Conservation (phyloP, 2,329 filamentous ascomycete species). For the Simplicillium aogashimaense region DNA sequence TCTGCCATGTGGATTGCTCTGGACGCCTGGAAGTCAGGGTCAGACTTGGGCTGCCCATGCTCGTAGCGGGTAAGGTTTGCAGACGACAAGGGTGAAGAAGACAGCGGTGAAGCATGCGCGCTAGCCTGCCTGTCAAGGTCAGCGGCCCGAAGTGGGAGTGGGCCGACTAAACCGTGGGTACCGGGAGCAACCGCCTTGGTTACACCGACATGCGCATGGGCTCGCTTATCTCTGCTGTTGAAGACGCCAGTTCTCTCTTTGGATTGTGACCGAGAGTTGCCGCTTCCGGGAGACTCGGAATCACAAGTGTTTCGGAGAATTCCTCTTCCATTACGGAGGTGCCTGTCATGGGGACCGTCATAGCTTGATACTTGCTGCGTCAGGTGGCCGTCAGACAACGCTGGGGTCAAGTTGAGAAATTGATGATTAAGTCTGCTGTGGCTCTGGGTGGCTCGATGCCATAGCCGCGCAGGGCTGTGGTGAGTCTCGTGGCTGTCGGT, state of each 20-base stretch:
- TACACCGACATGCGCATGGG: constrained; percentile 52
- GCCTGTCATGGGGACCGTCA: constrained; percentile 19
- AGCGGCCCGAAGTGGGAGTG: neutral
- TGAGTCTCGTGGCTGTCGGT: neutral
- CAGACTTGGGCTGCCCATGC: constrained; percentile 32
- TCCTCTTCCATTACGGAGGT: neutral
- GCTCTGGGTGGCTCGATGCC: constrained; percentile 31
- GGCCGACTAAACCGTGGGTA: constrained; percentile 26
- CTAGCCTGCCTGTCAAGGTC: constrained; percentile 3
- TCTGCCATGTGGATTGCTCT: constrained; percentile 9
- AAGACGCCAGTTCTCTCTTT: constrained; percentile 50
- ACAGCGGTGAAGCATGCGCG: neutral
- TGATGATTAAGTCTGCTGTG: constrained; percentile 32
- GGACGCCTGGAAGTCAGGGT: constrained; percentile 27
- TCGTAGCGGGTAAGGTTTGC: constrained; percentile 21
- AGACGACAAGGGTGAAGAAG: constrained; percentile 4
- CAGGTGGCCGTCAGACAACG: constrained; percentile 1
- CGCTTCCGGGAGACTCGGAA: constrained; percentile 27
- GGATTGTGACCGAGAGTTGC: constrained; percentile 47
- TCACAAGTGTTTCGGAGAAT: constrained; percentile 29
- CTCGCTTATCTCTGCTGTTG: constrained; percentile 51
- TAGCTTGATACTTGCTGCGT: constrained; percentile 25
- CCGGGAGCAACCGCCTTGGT: constrained; percentile 54
- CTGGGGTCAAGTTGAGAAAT: constrained; percentile 26
- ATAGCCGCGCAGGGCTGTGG: constrained; percentile 15